Evolutionary conservation across 805 yeast genomes (phyloP).

Genomic region (Wickerhamiella slavikovae): DNA sequence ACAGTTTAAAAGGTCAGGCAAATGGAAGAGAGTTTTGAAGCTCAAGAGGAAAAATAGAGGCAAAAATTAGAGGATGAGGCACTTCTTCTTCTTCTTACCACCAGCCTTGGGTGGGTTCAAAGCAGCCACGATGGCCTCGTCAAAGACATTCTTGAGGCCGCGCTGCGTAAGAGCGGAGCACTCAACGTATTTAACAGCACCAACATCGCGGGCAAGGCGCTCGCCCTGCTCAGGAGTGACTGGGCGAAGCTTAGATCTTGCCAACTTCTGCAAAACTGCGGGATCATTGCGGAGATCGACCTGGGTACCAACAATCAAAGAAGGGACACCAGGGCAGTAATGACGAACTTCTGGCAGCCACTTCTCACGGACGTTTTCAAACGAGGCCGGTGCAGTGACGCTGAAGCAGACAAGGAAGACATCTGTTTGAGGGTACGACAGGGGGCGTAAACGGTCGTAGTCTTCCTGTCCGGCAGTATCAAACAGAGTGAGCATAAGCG

Average conservation of each 20-base stretch:
- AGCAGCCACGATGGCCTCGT: constrained; percentile 96
- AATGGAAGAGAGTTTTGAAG: background rate
- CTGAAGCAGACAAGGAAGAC: constrained; percentile 91
- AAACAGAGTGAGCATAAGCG: constrained; percentile 88
- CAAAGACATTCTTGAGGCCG: constrained; percentile 94
- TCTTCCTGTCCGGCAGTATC: constrained; percentile 99
- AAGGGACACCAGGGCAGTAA: constrained; percentile 96
- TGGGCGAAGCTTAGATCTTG: constrained; percentile 76
- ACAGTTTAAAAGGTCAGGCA: background rate
- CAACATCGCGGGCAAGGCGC: constrained; percentile 75
- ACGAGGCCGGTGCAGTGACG: constrained; percentile 90
- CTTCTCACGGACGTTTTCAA: constrained; percentile 92
- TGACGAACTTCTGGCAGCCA: constrained; percentile 99
- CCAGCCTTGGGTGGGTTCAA: constrained; percentile 70
- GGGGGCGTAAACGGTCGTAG: constrained; percentile 90
- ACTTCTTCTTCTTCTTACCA: constrained; percentile 52
- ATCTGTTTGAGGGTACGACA: constrained; percentile 92
- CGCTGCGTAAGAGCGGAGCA: constrained; percentile 95
- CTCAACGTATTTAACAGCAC: constrained; percentile 92
- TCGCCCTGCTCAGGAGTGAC: constrained; percentile 78
- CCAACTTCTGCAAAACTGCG: constrained; percentile 69
- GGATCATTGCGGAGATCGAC: constrained; percentile 88
- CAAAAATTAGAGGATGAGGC: constrained; percentile 45
- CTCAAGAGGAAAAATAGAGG: background rate
- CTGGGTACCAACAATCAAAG: constrained; percentile 92